These are phyloP conservation scores for Pythium myriotylum DNA, from an alignment of 352 stramenopile species.

Conservation along the genomic window DNA sequence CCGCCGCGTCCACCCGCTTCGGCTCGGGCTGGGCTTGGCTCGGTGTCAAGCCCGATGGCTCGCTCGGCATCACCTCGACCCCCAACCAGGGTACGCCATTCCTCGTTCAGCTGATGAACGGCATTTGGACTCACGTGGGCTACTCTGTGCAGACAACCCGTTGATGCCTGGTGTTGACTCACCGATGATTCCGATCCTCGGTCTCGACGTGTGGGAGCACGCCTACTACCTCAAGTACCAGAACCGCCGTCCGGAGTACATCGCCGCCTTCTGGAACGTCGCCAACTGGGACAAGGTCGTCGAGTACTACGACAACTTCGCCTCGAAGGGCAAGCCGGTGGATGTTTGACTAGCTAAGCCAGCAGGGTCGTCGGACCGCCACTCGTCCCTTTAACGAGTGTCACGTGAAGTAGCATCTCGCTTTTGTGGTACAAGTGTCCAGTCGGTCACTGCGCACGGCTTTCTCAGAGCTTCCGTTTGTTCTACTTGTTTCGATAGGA, in stretches of 20 bases:
- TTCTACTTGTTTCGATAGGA: conserved; percentile 2
- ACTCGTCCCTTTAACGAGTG: conserved; percentile 17
- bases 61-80: conserved; percentile 94
- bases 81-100: conserved; percentile 90
- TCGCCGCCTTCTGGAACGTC: conserved; percentile 98
- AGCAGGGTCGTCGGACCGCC: conserved; percentile 14
- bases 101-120: neutral
- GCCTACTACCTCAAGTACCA: conserved; percentile 98
- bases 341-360: conserved; percentile 65
- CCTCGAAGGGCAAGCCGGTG: conserved; percentile 82
- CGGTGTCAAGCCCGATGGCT: conserved; percentile 84
- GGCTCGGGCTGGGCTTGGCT: conserved; percentile 92
- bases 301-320: conserved; percentile 91
- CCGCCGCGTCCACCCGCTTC: conserved; percentile 84
- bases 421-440: conserved; percentile 18
- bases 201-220: conserved; percentile 96
- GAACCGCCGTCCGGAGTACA: conserved; percentile 96
- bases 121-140: neutral
- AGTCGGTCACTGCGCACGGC: neutral
- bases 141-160: conserved; percentile 60
- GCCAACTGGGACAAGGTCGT: conserved; percentile 94
- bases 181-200: conserved; percentile 92
- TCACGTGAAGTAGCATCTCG: conserved; percentile 4
- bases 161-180: conserved; percentile 81
- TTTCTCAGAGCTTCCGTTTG: neutral